Conservation (phyloP, 768 basidiomycete genomes). For the Neoboletus brunneissimus region DNA sequence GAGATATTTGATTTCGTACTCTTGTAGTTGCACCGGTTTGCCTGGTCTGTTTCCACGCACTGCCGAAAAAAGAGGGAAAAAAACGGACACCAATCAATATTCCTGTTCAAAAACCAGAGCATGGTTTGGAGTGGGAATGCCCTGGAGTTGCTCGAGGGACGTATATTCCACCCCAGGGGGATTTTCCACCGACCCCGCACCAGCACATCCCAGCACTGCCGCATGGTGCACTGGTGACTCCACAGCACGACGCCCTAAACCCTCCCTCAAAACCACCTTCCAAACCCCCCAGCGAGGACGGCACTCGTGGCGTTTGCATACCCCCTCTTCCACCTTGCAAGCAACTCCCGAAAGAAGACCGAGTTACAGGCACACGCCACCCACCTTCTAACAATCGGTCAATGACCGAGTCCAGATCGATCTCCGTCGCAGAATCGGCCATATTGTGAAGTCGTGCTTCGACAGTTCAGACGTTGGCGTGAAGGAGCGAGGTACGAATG, state of each 20-base stretch:
- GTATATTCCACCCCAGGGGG: neutral
- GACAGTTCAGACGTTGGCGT: conserved; percentile 16
- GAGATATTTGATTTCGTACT: conserved; percentile 99
- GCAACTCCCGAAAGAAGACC: conserved; percentile 15
- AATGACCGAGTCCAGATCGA: conserved; percentile 99
- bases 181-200: conserved; percentile 8
- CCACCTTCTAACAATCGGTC: conserved; percentile 96
- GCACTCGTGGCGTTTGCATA: neutral
- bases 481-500: conserved; percentile 15
- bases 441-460: conserved; percentile 37
- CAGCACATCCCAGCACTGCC: conserved; percentile 14
- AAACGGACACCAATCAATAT: conserved; percentile 16
- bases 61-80: conserved; percentile 34
- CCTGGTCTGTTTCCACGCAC: conserved; percentile 98
- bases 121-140: neutral
- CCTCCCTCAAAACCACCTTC: conserved; percentile 1
- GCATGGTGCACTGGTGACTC: conserved; percentile 10
- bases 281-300: conserved; percentile 1
- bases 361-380: conserved; percentile 37
- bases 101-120: conserved; percentile 1
- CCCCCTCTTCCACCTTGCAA: neutral
- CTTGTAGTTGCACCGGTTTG: conserved; percentile 95
- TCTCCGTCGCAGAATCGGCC: conserved; percentile 84
- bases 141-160: neutral
- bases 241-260: conserved; percentile 4